Percentiles rank a stretch among this genome's conserved stretches.
Conservation (phyloP, 2,329 filamentous ascomycete genomes). For the Anthostomella pinea region DNA sequence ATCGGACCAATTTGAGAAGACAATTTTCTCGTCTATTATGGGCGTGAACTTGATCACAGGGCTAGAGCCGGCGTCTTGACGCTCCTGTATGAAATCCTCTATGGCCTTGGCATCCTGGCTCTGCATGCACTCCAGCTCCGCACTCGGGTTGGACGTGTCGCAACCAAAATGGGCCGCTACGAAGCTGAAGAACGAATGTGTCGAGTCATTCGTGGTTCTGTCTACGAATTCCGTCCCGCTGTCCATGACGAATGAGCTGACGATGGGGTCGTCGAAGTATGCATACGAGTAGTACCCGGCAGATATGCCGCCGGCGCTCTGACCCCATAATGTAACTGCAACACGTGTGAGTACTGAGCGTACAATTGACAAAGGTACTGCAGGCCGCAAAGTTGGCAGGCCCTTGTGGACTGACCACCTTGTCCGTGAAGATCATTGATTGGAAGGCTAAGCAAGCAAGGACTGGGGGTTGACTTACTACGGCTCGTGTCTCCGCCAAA, state of each 20-base stretch:
- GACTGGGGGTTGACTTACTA: no score
- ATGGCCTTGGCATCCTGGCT: slow-evolving; percentile 26
- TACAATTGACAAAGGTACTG: no score
- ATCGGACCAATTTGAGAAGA: no score
- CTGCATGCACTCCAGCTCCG: slow-evolving; percentile 37
- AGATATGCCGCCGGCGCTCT: slow-evolving; percentile 42
- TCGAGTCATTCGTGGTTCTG: slow-evolving; percentile 22
- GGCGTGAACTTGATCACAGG: slow-evolving; percentile 25
- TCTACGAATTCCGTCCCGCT: slow-evolving; percentile 37
- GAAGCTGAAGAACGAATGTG: slow-evolving; percentile 34
- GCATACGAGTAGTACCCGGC: slow-evolving; percentile 43
- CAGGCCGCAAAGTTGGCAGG: no score
- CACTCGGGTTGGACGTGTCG: slow-evolving; percentile 22
- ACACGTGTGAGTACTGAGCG: no score
- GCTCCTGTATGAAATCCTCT: slow-evolving; percentile 13
- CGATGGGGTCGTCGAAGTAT: slow-evolving; percentile 45
- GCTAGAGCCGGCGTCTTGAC: slow-evolving; percentile 20
- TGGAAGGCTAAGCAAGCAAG: no score
- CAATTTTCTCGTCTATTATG: no score
- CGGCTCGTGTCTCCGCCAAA: slow-evolving; percentile 45
- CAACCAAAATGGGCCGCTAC: slow-evolving; percentile 35
- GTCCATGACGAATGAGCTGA: slow-evolving; percentile 39
- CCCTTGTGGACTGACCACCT: no score
- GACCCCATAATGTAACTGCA: slow-evolving; percentile 46
- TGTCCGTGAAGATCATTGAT: no score